A percentile compares a stretch with the other conserved stretches of the same genome.
phyloP scores from a whole-genome alignment of 73 alveolate genomes.

The Tetrahymena borealis region DNA sequence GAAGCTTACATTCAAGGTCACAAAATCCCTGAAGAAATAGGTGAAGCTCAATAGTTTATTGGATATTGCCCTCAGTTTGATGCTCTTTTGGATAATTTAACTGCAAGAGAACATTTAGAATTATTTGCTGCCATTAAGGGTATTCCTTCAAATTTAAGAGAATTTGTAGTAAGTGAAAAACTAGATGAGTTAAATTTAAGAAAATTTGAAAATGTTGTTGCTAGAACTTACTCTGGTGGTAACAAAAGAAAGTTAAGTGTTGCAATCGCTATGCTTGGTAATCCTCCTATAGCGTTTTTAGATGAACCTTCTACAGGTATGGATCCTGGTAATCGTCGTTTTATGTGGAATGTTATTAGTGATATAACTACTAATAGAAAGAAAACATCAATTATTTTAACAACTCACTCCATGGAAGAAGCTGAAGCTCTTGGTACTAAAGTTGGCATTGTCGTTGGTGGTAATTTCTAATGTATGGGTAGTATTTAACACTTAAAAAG shows the following conservation, averaged over 20 bases:
- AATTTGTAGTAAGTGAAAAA: constrained; percentile 36
- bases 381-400: constrained; percentile 56
- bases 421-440: constrained; percentile 66
- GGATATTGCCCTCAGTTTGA: constrained; percentile 47
- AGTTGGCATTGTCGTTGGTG: constrained; percentile 65
- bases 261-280: constrained; percentile 52
- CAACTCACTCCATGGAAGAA: constrained; percentile 87
- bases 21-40: background rate
- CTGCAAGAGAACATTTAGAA: constrained; percentile 31
- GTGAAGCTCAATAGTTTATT: background rate
- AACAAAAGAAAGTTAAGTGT: constrained; percentile 59
- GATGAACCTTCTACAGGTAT: constrained; percentile 70
- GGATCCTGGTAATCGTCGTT: constrained; percentile 61
- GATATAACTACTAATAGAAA: constrained; percentile 54
- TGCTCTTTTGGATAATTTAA: constrained; percentile 26
- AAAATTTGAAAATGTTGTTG: constrained; percentile 44
- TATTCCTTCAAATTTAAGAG: constrained; percentile 8
- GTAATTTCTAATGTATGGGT: constrained; percentile 62
- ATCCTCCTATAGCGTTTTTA: constrained; percentile 59
- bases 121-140: constrained; percentile 42
- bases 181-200: constrained; percentile 60
- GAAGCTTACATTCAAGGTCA: constrained; percentile 27
- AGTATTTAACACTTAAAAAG: constrained; percentile 49
- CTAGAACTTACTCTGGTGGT: constrained; percentile 58
- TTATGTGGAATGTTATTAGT: constrained; percentile 56